Evolutionary conservation across 2,329 filamentous ascomycete species (phyloP).

Genomic region (Fusarium sp.): DNA sequence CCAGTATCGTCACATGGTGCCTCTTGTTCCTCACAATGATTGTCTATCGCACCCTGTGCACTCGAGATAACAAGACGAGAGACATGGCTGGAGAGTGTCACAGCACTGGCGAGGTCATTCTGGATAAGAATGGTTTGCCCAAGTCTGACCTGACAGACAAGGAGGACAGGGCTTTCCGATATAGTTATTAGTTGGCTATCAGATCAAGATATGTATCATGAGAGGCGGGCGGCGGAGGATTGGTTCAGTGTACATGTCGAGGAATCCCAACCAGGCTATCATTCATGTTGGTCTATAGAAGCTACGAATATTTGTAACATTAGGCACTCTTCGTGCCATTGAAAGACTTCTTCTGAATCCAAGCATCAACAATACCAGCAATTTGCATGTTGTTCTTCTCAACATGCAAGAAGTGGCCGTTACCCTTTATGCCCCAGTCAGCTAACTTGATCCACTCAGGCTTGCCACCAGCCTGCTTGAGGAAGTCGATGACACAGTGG

Average conservation of each 20-base stretch:
- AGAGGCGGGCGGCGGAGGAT: accelerated
- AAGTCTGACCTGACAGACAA: slow-evolving; percentile 5
- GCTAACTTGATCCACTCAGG: slow-evolving; percentile 32
- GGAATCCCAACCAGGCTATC: not conserved
- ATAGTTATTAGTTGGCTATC: not conserved
- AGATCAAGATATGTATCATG: not conserved
- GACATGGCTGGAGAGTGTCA: not conserved
- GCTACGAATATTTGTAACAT: accelerated
- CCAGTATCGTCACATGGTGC: not conserved
- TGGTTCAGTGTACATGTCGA: no score
- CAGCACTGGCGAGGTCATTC: not conserved
- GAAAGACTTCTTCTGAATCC: slow-evolving; percentile 8
- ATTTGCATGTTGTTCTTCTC: slow-evolving; percentile 39
- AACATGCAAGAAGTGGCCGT: slow-evolving; percentile 32
- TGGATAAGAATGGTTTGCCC: not conserved
- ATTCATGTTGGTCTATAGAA: not conserved
- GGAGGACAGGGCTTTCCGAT: not conserved
- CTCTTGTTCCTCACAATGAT: not conserved
- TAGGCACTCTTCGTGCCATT: not conserved
- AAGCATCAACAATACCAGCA: slow-evolving; percentile 4
- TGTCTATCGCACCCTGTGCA: not conserved
- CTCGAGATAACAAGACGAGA: not conserved
- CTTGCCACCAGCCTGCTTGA: slow-evolving; percentile 27
- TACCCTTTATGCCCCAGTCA: slow-evolving; percentile 26
- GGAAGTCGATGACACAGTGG: slow-evolving; percentile 27